Conservation (phyloP, 768 basidiomycete species). For the Termitomyces sp. region DNA sequence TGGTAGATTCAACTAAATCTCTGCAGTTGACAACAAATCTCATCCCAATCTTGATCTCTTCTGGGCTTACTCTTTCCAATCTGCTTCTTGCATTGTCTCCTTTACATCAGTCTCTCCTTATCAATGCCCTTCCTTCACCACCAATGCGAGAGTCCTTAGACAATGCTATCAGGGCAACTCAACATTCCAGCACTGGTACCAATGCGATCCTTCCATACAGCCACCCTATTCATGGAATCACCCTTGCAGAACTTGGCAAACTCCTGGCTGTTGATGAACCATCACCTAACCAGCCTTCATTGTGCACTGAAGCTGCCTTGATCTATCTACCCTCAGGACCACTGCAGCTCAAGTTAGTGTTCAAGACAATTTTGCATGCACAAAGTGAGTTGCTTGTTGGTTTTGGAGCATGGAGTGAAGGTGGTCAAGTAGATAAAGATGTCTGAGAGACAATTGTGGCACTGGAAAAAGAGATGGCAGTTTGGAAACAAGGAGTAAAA, state of each 20-base stretch:
- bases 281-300: slow-evolving; percentile 25
- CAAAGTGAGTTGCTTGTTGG: slow-evolving; percentile 57
- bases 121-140: slow-evolving; percentile 37
- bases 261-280: too few relatives aligned
- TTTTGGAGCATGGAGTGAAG: too few relatives aligned
- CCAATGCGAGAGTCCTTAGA: slow-evolving; percentile 41
- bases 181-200: slow-evolving; percentile 41
- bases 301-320: slow-evolving; percentile 12
- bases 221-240: slow-evolving; percentile 74
- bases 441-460: too few relatives aligned
- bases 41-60: too few relatives aligned
- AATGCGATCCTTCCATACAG: slow-evolving; percentile 51
- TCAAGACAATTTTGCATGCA: slow-evolving; percentile 59
- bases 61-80: slow-evolving; percentile 59
- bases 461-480: too few relatives aligned
- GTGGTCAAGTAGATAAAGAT: too few relatives aligned
- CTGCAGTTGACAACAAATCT: slow-evolving; percentile 58
- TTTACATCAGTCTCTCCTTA: slow-evolving; percentile 65
- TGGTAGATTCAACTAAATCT: slow-evolving; percentile 56
- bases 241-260: slow-evolving; percentile 77
- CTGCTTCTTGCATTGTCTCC: slow-evolving; percentile 72
- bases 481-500: too few relatives aligned
- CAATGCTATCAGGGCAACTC: slow-evolving; percentile 50
- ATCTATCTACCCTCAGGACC: slow-evolving; percentile 66
- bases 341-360: slow-evolving; percentile 54